Percentiles rank a stretch among this genome's conserved stretches.
Evolutionary conservation across 495 filamentous ascomycete genomes (phyloP).

Genomic region (Neohortaea acidophila): DNA sequence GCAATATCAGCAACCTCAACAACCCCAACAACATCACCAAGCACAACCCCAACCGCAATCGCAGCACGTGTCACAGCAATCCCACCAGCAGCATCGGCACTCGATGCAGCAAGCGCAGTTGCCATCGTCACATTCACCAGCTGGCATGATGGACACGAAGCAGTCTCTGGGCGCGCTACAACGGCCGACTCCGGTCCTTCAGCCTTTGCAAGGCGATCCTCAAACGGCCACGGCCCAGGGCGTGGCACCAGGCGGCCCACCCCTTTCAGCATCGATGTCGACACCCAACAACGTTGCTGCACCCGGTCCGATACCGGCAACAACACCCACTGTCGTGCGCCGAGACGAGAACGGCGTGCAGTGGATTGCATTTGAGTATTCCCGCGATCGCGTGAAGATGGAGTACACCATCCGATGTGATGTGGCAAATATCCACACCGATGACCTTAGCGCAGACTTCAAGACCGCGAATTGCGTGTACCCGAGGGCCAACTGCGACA

Average conservation of each 20-base stretch:
- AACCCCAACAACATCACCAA: no score
- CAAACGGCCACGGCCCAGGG: conserved; percentile 34
- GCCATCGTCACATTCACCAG: no score
- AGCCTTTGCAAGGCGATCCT: conserved; percentile 29
- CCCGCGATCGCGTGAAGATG: conserved; percentile 95
- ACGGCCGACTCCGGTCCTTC: conserved; percentile 40
- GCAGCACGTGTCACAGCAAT: no score
- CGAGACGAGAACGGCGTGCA: conserved; percentile 96
- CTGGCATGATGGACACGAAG: conserved; percentile 27
- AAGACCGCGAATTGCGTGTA: conserved; percentile 98
- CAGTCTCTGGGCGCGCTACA: conserved; percentile 43
- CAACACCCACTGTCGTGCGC: conserved; percentile 82
- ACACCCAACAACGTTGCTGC: conserved; percentile 72
- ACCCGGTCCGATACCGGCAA: conserved; percentile 96
- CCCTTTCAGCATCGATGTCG: conserved; percentile 25
- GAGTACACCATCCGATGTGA: conserved; percentile 98
- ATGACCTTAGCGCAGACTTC: conserved; percentile 71
- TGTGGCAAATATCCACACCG: conserved; percentile 88
- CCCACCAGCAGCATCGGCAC: no score
- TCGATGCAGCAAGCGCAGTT: no score
- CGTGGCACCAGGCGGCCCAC: conserved; percentile 2
- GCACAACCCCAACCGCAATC: no score
- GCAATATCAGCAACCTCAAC: conserved; percentile 37
- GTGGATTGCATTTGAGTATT: conserved; percentile 99
- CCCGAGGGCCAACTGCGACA: conserved; percentile 82